Conservation (phyloP, 2,329 filamentous ascomycete species). For the Penicillium vulpinum region DNA sequence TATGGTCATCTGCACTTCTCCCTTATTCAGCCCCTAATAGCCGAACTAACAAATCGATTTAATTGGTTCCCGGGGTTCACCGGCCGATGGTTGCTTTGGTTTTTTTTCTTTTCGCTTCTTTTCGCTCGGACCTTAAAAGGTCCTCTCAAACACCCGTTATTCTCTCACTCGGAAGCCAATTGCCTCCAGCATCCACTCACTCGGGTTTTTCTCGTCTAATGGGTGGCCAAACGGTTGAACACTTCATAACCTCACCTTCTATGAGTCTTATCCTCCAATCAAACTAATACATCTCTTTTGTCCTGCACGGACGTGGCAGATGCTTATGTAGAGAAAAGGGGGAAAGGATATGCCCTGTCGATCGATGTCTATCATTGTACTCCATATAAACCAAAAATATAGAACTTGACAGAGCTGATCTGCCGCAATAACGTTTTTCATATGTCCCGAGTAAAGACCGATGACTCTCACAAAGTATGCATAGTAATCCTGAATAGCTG, state of each 20-base stretch:
- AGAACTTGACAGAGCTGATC: slow-evolving; percentile 5
- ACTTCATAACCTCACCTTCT: too few relatives aligned
- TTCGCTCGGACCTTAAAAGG: neutral
- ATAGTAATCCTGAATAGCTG: neutral
- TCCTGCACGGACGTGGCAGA: slow-evolving; percentile 14
- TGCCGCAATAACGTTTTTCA: too few relatives aligned
- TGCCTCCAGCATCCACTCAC: slow-evolving; percentile 6
- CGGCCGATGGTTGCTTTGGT: neutral
- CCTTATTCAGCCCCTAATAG: slow-evolving; percentile 2
- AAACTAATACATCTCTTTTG: neutral
- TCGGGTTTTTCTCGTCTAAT: too few relatives aligned
- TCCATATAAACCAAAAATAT: neutral
- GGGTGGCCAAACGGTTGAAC: too few relatives aligned
- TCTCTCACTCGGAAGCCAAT: slow-evolving; percentile 10
- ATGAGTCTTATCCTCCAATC: slow-evolving; percentile 12
- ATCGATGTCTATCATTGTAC: slow-evolving; percentile 6
- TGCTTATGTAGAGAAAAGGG: slow-evolving; percentile 1
- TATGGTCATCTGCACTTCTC: slow-evolving; percentile 6
- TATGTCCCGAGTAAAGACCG: slow-evolving; percentile 3
- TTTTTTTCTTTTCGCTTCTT: neutral
- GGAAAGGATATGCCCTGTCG: slow-evolving; percentile 13
- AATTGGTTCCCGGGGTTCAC: slow-evolving; percentile 2
- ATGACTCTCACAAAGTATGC: neutral
- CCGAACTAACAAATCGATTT: neutral
- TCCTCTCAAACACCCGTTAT: neutral